These are phyloP conservation scores for Sordariomycetes sp. DNA, from an alignment of 2,329 filamentous ascomycete genomes.

Conservation along the genomic window DNA sequence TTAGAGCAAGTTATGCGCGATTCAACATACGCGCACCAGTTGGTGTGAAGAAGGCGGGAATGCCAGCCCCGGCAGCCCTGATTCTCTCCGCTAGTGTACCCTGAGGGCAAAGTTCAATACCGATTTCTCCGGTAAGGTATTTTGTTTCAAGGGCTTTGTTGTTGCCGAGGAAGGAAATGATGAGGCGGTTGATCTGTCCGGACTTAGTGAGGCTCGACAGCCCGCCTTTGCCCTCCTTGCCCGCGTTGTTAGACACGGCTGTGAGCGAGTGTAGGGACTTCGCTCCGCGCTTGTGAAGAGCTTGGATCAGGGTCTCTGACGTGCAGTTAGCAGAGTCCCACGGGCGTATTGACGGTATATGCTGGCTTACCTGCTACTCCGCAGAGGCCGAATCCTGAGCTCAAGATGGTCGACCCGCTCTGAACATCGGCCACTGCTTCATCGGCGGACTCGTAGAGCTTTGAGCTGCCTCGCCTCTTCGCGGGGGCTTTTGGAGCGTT, in stretches of 20 bases:
- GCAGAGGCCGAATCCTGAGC: conserved; percentile 72
- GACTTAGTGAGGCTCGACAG: conserved; percentile 59
- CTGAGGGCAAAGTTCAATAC: conserved; percentile 68
- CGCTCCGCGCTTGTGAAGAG: conserved; percentile 50
- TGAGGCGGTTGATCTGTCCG: conserved; percentile 62
- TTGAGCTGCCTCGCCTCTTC: conserved; percentile 25
- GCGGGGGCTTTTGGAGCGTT: background rate
- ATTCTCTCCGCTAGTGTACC: conserved; percentile 66
- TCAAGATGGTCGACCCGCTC: conserved; percentile 62
- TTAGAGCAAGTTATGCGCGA: background rate
- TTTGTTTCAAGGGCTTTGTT: conserved; percentile 69
- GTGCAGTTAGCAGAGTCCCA: background rate
- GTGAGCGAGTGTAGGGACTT: conserved; percentile 59
- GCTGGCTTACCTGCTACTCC: conserved; percentile 54
- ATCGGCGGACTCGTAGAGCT: conserved; percentile 48
- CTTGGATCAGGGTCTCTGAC: conserved; percentile 63
- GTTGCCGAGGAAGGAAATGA: conserved; percentile 67
- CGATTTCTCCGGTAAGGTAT: conserved; percentile 63
- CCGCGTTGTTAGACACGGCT: conserved; percentile 75
- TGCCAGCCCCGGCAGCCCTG: conserved; percentile 64
- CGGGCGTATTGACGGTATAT: background rate
- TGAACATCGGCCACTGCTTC: conserved; percentile 62
- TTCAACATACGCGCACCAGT: conserved; percentile 55
- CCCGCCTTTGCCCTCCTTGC: conserved; percentile 58
- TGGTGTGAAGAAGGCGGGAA: conserved; percentile 73